Conservation (phyloP, 352 stramenopile genomes). For the Bremia lactucae region DNA sequence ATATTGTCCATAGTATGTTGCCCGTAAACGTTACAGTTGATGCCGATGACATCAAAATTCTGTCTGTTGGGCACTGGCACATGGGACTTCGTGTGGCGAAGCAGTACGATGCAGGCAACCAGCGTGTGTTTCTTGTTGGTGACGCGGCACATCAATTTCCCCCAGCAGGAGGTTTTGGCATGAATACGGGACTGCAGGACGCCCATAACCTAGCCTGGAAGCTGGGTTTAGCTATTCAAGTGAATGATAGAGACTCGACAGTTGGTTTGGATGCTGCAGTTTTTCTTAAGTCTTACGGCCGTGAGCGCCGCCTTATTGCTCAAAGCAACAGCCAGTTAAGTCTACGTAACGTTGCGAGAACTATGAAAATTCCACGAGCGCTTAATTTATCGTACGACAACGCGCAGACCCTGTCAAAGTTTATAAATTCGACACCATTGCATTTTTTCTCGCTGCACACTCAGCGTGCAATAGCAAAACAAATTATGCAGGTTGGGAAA, state of each 20-base stretch:
- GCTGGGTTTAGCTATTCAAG: slow-evolving; percentile 56
- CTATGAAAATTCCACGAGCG: slow-evolving; percentile 71
- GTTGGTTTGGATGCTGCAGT: slow-evolving; percentile 3
- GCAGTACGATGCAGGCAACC: slow-evolving; percentile 52
- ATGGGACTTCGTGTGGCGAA: slow-evolving; percentile 90
- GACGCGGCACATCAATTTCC: slow-evolving; percentile 90
- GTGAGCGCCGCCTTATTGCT: slow-evolving; percentile 61
- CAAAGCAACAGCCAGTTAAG: slow-evolving; percentile 75
- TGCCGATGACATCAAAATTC: slow-evolving; percentile 56
- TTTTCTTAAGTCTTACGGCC: slow-evolving; percentile 71
- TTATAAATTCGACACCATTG: slow-evolving; percentile 59
- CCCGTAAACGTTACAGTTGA: slow-evolving; percentile 9
- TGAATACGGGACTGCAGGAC: slow-evolving; percentile 90
- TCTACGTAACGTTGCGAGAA: slow-evolving; percentile 78
- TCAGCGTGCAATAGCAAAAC: slow-evolving; percentile 55
- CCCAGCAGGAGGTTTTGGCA: slow-evolving; percentile 86
- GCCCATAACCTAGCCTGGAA: slow-evolving; percentile 90
- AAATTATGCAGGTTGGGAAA: slow-evolving; percentile 58
- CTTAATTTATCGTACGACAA: slow-evolving; percentile 78
- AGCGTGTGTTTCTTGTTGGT: slow-evolving; percentile 81
- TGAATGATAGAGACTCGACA: not conserved
- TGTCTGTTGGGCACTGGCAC: slow-evolving; percentile 85
- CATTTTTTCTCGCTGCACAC: slow-evolving; percentile 38
- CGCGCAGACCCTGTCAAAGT: slow-evolving; percentile 38
- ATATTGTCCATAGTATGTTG: slow-evolving; percentile 42